Evolutionary conservation across 1,284 basidiomycete genomes (phyloP), one percentile per base, ranked within the genome.

Genomic region (Xerocomus amazonicus): DNA sequence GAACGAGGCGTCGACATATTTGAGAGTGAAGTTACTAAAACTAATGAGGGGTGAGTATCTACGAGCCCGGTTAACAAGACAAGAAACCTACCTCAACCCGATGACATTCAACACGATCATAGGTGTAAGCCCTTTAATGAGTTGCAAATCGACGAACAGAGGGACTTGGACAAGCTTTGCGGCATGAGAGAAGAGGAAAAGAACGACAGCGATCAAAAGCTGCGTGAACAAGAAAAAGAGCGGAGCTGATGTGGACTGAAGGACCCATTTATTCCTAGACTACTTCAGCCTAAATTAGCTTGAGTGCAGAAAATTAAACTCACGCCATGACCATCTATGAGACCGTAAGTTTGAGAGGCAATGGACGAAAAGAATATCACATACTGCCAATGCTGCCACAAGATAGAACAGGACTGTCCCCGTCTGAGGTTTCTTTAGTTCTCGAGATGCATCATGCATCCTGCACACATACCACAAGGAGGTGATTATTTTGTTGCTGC

Each of bases 1-100:
- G 70, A 93, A 93, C 0, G 92, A 93, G 6, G 91, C 89, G 53
- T 94, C 92, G 59, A 94, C 92, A 61, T 87, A 90, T 81, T 92
- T 89, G 43, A 94, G 78, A 48, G 90, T 93, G 63, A 87, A 92
- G 65, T 93, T 95, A 71, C 89, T 91, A 68, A 90, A 89, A 59
- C 87, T 92, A 63, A 39, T 34, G 14, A 35, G 13, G 42, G 33
- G 9, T 47, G 38, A 50, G 34, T 17, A 32, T 43, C 31, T 33
- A 26, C 9, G 28, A 27, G 17, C 28, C 39, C 3, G 28, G 26
- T 39, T 9, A 27, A 9, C 14, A 26, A 1, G 13, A 42, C 4
- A 5, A 41, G 12, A 10, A 35, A 59, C 74, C 39, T 60, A 90
- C 89, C 84, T 90, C 48, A 95, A 76, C 10, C 90, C 88, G 34